Conservation (phyloP, 495 filamentous ascomycete genomes). For the Delitschia confertaspora region DNA sequence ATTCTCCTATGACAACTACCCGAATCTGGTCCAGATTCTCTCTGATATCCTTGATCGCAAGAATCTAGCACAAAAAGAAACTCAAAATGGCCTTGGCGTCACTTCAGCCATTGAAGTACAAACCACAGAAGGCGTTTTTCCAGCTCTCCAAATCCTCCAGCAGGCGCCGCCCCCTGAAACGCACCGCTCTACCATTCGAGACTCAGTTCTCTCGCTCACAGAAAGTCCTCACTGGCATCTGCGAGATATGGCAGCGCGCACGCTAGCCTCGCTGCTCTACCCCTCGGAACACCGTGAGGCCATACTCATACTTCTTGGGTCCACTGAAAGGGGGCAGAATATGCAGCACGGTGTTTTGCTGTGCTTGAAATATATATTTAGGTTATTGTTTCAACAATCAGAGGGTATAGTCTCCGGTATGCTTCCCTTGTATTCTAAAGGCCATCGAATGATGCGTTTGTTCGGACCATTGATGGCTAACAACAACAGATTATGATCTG, state of each 20-base stretch:
- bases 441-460: too few species aligned
- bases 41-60: constrained; percentile 50
- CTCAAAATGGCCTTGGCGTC: background rate
- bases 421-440: background rate
- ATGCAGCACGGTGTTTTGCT: constrained; percentile 54
- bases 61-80: background rate
- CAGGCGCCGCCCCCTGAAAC: constrained; percentile 48
- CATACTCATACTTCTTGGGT: background rate
- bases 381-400: background rate
- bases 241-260: constrained; percentile 79
- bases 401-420: background rate
- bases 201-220: constrained; percentile 47
- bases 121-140: constrained; percentile 66
- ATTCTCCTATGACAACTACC: constrained; percentile 63
- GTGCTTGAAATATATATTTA: constrained; percentile 43
- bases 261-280: constrained; percentile 39
- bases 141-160: constrained; percentile 74
- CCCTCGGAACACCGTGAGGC: constrained; percentile 29
- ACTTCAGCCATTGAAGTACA: constrained; percentile 13
- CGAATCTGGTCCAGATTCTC: constrained; percentile 58
- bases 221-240: constrained; percentile 79
- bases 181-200: constrained; percentile 37
- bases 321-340: constrained; percentile 41
- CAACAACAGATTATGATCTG: too few species aligned
- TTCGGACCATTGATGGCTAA: too few species aligned